Evolutionary conservation across 2,329 filamentous ascomycete genomes (phyloP).

Genomic region (Hypoxylon sp.): DNA sequence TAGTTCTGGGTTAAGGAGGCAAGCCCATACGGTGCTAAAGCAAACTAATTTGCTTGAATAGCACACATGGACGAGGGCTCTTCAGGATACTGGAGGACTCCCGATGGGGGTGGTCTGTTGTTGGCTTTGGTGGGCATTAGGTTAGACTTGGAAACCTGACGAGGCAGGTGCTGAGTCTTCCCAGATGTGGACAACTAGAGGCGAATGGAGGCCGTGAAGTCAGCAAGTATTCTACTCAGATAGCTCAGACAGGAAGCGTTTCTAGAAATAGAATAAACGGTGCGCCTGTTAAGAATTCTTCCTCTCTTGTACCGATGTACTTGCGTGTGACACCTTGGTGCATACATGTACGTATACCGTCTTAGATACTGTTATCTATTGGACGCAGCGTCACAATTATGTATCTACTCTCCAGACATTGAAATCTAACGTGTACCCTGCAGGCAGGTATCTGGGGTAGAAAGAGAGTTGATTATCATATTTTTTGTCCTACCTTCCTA

Average conservation of each 20-base stretch:
- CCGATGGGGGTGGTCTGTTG: not conserved
- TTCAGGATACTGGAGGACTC: not conserved
- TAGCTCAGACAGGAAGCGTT: slow-evolving; percentile 2
- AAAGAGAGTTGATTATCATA: too few species aligned
- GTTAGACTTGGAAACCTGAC: not conserved
- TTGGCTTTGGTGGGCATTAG: not conserved
- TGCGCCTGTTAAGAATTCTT: not conserved
- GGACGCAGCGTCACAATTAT: too few species aligned
- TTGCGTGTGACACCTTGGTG: not conserved
- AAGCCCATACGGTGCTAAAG: slow-evolving; percentile 9
- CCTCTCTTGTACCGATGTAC: not conserved
- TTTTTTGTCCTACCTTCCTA: too few species aligned
- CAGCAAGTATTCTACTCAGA: not conserved
- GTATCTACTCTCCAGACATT: too few species aligned
- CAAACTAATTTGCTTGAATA: slow-evolving; percentile 9
- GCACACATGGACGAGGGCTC: not conserved
- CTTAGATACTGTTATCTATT: too few species aligned
- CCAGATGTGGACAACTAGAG: not conserved
- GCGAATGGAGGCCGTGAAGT: slow-evolving; percentile 6
- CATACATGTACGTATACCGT: too few species aligned
- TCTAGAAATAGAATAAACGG: slow-evolving; percentile 15
- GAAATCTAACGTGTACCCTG: too few species aligned
- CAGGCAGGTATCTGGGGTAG: not conserved
- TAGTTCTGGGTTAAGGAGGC: slow-evolving; percentile 3
- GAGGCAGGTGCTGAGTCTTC: not conserved